Evolutionary conservation across 2,329 filamentous ascomycete species (phyloP), one percentile per base, ranked within the genome.

Genomic region (Epichloe festucae): DNA sequence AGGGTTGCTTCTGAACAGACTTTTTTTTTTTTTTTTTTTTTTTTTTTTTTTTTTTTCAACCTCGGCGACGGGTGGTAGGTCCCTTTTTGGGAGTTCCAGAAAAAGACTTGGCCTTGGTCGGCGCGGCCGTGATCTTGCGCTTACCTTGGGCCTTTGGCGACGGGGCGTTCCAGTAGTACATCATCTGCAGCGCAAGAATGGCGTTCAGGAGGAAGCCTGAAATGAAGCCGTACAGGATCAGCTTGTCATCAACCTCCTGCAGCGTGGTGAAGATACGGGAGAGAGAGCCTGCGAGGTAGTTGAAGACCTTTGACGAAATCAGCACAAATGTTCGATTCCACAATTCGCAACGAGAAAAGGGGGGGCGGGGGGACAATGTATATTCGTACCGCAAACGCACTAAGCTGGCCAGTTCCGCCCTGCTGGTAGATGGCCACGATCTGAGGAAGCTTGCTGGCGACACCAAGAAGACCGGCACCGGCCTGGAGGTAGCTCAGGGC

Each of bases 211-310:
- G 71, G 66, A 96, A 96, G 31, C 89, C 93, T 7, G 89, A 88
- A 51, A 97, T 72, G 75, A 95, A 97, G 48, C 90, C 87, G 71
- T 95, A 97, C 27, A 98, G 78, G 62, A 98, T 97, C 53, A 97
- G 77, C 70, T 90, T 90, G 70, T 98, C 93, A 67, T 95, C 87
- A 54, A 98, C 93, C 74, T 98, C 93, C 65, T 97, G 90, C 53
- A 98, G 74, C 8, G 94, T 98, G 35, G 93, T 98, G 70, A 96
- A 98, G 72, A 98, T 95, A 65, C 93, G 87, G 27, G 89, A 87
- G 53, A 97, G 80, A 43, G 89, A 95, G 40, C 94, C 93, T 60
- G 84, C 76, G 62, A 98, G 87, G 71, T 95, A 98, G 76, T 96
- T 97, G 79, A 98, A 95, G 60, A 98, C 89, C 90, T 96, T 5